Percentiles rank a stretch among this genome's conserved stretches.
phyloP scores from a whole-genome alignment of 306 rosid species.

The Lathyrus tuberosus region DNA sequence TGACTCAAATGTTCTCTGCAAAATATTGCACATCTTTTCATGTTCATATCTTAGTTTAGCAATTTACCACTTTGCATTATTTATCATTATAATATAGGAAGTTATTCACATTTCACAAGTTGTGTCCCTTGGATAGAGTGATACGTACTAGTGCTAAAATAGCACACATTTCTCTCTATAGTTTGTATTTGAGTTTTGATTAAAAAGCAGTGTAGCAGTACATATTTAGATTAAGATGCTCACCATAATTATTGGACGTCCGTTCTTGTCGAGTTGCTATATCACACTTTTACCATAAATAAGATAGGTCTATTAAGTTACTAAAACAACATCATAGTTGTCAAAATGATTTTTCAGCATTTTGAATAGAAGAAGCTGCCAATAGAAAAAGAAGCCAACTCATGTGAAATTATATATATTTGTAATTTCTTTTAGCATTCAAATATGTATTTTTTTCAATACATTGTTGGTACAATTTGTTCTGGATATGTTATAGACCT shows the following conservation, averaged over 20 bases:
- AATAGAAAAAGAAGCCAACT: too few relatives aligned
- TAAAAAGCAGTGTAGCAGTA: neutral
- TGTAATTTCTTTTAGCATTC: too few relatives aligned
- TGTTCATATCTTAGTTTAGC: neutral
- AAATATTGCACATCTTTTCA: neutral
- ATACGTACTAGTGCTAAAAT: neutral
- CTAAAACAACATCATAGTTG: neutral
- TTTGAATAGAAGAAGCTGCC: neutral
- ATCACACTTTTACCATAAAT: neutral
- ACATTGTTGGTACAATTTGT: too few relatives aligned
- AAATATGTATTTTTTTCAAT: too few relatives aligned
- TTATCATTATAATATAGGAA: too few relatives aligned
- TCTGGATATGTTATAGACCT: too few relatives aligned
- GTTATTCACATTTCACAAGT: too few relatives aligned
- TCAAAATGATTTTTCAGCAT: neutral
- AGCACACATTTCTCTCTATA: too few relatives aligned
- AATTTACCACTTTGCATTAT: neutral
- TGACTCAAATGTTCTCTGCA: too few relatives aligned
- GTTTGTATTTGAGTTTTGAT: neutral
- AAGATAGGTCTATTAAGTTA: neutral
- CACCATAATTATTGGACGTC: neutral
- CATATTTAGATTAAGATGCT: neutral
- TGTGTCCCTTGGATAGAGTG: too few relatives aligned
- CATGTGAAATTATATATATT: too few relatives aligned
- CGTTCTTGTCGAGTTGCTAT: neutral